Conservation (phyloP, 2,329 filamentous ascomycete genomes). For the Chalara sp. region DNA sequence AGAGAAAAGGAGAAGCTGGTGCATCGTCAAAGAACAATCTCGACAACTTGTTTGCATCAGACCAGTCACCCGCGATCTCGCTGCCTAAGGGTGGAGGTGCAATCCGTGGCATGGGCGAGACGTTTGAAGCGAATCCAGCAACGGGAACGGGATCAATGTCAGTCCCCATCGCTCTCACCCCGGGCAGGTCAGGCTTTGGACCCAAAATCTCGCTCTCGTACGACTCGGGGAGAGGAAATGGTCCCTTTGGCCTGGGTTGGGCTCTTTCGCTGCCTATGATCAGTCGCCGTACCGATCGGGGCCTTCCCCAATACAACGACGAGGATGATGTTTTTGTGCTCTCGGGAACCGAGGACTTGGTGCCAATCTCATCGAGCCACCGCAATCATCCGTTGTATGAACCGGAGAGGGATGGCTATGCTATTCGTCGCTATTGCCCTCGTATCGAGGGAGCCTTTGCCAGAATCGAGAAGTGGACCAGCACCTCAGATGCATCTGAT, state of each 20-base stretch:
- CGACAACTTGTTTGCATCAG: neutral
- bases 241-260: neutral
- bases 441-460: no score
- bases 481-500: no score
- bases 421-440: no score
- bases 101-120: constrained; percentile 1
- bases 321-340: no score
- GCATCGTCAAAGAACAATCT: neutral
- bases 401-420: no score
- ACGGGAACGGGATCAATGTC: neutral
- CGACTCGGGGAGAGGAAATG: neutral
- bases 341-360: no score
- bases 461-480: no score
- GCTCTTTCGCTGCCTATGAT: neutral
- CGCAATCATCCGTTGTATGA: no score
- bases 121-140: neutral
- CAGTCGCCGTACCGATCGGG: neutral
- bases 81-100: constrained; percentile 2
- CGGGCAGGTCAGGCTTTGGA: neutral
- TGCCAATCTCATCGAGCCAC: no score
- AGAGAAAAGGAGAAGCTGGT: no score
- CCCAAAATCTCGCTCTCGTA: neutral
- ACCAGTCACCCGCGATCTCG: neutral
- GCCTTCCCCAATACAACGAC: no score
- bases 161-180: neutral